A percentile compares a stretch with the other conserved stretches of the same genome.
These are phyloP conservation scores for Aquilaria agallochum DNA, from an alignment of 441 rosid genomes.

Conservation along the genomic window DNA sequence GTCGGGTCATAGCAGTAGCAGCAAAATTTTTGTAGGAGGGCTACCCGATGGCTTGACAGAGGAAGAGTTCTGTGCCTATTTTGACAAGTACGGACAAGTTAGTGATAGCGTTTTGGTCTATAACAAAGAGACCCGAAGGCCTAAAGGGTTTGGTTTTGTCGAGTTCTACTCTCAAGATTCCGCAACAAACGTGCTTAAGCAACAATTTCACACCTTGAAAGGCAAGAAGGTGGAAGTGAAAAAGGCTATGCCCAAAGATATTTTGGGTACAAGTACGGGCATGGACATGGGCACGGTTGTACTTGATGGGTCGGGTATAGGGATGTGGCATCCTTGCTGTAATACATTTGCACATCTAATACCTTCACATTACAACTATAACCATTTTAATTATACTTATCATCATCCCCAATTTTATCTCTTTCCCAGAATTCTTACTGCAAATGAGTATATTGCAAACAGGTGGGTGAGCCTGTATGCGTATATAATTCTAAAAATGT, in stretches of 20 bases:
- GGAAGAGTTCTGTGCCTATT: conserved; percentile 21
- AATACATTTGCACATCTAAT: too few species aligned
- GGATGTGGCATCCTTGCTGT: too few species aligned
- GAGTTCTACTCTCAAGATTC: conserved; percentile 30
- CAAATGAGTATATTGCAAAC: too few species aligned
- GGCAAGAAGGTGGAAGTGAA: conserved; percentile 31
- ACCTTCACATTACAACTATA: too few species aligned
- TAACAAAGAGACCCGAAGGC: conserved; percentile 7
- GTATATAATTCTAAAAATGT: too few species aligned
- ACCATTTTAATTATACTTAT: not conserved
- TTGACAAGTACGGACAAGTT: conserved; percentile 19
- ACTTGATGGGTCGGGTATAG: not conserved
- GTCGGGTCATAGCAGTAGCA: not conserved
- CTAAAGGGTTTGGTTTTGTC: conserved; percentile 34
- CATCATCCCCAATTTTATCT: too few species aligned
- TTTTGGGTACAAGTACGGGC: too few species aligned
- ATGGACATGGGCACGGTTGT: not conserved
- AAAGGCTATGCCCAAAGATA: conserved; percentile 19
- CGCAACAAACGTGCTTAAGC: conserved; percentile 10
- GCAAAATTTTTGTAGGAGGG: conserved; percentile 37
- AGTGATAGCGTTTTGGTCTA: conserved; percentile 14
- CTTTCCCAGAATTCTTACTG: too few species aligned
- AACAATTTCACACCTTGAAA: conserved; percentile 14
- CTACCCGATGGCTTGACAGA: conserved; percentile 18
- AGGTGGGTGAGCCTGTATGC: too few species aligned